A percentile compares a stretch with the other conserved stretches of the same genome.
These are phyloP conservation scores for Aspergillus cavernicola DNA, from an alignment of 495 filamentous ascomycete genomes.

Conservation along the genomic window DNA sequence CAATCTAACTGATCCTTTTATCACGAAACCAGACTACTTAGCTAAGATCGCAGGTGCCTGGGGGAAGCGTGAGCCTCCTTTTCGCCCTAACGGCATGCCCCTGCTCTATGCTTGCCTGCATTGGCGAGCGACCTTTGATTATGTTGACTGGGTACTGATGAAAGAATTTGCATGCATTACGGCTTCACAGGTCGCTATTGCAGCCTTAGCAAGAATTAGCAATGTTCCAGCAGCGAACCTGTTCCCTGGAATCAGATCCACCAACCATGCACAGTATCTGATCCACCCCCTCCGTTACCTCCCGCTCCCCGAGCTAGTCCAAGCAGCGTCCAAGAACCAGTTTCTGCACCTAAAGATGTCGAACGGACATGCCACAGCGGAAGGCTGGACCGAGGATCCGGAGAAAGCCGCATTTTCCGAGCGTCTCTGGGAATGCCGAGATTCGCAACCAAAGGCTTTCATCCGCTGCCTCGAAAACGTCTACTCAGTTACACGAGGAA, in stretches of 20 bases:
- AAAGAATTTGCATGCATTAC: slow-evolving; percentile 2
- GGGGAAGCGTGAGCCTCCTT: background rate
- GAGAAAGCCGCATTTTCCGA: background rate
- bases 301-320: background rate
- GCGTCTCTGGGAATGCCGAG: background rate
- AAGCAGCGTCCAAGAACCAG: background rate
- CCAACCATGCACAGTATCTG: background rate
- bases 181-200: background rate
- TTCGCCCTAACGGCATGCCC: background rate
- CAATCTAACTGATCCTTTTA: background rate
- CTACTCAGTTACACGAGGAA: background rate
- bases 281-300: background rate
- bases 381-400: background rate
- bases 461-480: background rate
- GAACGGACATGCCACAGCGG: background rate
- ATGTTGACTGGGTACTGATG: background rate
- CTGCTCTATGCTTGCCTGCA: slow-evolving; percentile 1
- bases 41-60: background rate
- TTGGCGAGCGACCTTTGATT: slow-evolving; percentile 1
- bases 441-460: background rate
- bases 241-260: background rate
- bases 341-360: background rate
- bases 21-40: background rate
- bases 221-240: background rate
- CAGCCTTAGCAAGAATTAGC: background rate